Percentiles rank a stretch among this genome's conserved stretches.
Evolutionary conservation across 2,329 filamentous ascomycete genomes (phyloP).

Genomic region (Aspergillus neotritici): DNA sequence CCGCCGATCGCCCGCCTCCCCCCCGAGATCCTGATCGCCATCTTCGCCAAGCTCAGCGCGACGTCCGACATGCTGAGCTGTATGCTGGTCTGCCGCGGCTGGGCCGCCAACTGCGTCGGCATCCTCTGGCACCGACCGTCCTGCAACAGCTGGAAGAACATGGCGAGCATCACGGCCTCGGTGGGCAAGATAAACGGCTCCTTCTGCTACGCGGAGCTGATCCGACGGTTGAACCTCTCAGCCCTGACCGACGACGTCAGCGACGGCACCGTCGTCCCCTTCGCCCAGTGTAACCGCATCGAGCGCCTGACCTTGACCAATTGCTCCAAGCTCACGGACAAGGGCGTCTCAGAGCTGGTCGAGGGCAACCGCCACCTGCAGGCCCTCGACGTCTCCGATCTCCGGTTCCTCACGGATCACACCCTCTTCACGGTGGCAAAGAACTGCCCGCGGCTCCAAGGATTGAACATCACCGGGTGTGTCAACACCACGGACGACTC

Average conservation of each 20-base stretch:
- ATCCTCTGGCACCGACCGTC: constrained; percentile 91
- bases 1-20: constrained; percentile 75
- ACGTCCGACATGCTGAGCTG: constrained; percentile 75
- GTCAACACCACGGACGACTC: constrained; percentile 79
- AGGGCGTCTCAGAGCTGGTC: constrained; percentile 73
- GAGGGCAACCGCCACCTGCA: constrained; percentile 73
- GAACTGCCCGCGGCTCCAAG: constrained; percentile 80
- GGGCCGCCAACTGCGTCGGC: constrained; percentile 88
- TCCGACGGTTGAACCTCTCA: constrained; percentile 87
- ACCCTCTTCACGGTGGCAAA: constrained; percentile 73
- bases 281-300: constrained; percentile 79
- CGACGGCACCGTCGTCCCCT: constrained; percentile 80
- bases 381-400: constrained; percentile 81
- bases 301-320: constrained; percentile 90
- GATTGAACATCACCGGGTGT: constrained; percentile 87
- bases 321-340: constrained; percentile 78
- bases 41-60: constrained; percentile 77
- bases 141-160: constrained; percentile 79
- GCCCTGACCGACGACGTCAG: constrained; percentile 69
- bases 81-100: constrained; percentile 90
- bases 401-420: constrained; percentile 72
- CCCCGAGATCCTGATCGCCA: constrained; percentile 87
- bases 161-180: constrained; percentile 73
- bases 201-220: constrained; percentile 83
- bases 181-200: constrained; percentile 67